phyloP scores from a whole-genome alignment of 208 protist species.

The Crithidia bombi region DNA sequence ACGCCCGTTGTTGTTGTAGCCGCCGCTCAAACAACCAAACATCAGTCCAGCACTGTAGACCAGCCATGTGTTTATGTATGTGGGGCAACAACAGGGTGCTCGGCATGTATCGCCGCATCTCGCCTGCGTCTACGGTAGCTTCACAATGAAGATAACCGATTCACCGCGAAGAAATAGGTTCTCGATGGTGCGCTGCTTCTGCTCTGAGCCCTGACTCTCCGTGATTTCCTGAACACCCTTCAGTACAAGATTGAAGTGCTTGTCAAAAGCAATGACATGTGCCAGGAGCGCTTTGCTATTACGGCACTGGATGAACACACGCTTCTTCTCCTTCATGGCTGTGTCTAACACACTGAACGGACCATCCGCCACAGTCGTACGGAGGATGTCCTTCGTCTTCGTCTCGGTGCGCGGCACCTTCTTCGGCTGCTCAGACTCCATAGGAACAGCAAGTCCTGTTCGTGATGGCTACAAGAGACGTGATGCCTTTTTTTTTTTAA shows the following conservation, averaged over 20 bases:
- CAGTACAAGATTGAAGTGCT: constrained; percentile 99
- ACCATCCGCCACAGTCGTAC: constrained; percentile 63
- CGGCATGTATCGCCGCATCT: not conserved
- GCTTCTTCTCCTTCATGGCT: constrained; percentile 77
- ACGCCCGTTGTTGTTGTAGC: too few species aligned
- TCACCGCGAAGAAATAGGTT: constrained; percentile 99
- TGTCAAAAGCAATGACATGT: constrained; percentile 99
- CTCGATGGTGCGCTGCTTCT: constrained; percentile 94
- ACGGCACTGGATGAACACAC: constrained; percentile 98
- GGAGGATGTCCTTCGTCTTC: constrained; percentile 65
- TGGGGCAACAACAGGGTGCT: too few species aligned
- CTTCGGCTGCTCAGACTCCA: constrained; percentile 36
- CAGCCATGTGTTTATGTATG: too few species aligned
- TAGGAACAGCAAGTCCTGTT: not conserved
- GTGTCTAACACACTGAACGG: constrained; percentile 84
- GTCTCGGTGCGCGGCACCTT: constrained; percentile 35
- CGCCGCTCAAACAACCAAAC: too few species aligned
- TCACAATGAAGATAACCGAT: constrained; percentile 98
- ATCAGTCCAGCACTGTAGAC: too few species aligned
- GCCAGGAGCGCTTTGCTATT: constrained; percentile 99
- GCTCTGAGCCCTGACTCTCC: constrained; percentile 93
- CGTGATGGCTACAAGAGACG: not conserved
- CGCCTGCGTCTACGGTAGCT: constrained; percentile 75
- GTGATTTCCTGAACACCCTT: constrained; percentile 80
- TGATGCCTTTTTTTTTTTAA: too few species aligned